phyloP scores from a whole-genome alignment of 192 early-diverging fungal species.

The Funneliformis geosporum region DNA sequence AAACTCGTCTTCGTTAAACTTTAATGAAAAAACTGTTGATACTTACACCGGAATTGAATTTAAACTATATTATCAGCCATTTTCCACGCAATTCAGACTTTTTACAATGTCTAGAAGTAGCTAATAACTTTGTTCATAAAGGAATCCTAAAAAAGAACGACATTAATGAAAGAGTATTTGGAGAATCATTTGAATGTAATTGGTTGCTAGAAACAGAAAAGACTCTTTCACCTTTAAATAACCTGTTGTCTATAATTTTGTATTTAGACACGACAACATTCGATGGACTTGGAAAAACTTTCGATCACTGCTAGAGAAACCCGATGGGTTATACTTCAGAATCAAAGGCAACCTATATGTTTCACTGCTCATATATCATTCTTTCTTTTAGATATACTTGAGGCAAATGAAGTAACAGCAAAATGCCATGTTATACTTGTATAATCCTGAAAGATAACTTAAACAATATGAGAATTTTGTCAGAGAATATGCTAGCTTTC shows the following conservation, averaged over 20 bases:
- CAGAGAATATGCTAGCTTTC: no score
- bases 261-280: no score
- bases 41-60: not conserved
- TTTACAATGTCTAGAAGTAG: no score
- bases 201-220: not conserved
- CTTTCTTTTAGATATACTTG: constrained; percentile 1
- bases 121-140: not conserved
- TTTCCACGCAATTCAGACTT: no score
- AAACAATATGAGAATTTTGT: no score
- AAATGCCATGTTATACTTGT: not conserved
- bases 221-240: no score
- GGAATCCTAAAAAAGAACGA: not conserved
- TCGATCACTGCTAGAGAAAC: not conserved
- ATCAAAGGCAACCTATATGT: not conserved
- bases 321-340: not conserved
- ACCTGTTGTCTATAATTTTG: no score
- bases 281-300: not conserved
- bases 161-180: no score
- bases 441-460: no score
- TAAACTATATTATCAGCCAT: not conserved
- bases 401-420: not conserved
- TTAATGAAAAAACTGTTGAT: not conserved
- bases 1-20: no score
- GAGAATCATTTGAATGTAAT: not conserved
- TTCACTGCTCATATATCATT: not conserved